Percentiles rank a stretch among this genome's conserved stretches.
These are phyloP conservation scores for Hypoxylon fragiforme DNA, from an alignment of 495 filamentous ascomycete species.

Conservation along the genomic window DNA sequence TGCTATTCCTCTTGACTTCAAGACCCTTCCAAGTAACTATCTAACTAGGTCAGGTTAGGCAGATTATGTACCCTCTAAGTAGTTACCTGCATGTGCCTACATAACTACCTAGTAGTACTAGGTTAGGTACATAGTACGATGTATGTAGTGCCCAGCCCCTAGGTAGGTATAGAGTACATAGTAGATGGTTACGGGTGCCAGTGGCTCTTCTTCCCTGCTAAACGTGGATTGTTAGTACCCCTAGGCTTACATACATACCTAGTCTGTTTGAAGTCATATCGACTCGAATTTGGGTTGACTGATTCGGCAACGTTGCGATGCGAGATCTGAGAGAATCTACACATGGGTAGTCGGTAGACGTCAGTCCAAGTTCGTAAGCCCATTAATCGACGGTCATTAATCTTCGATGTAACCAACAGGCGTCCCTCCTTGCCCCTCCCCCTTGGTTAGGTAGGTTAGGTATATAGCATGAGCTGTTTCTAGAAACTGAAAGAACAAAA, in stretches of 20 bases:
- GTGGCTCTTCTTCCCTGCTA: constrained; percentile 7
- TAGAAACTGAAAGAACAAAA: constrained; percentile 26
- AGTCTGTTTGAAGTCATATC: too few relatives aligned
- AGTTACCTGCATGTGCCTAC: too few relatives aligned
- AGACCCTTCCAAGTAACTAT: neutral
- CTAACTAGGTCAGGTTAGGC: too few relatives aligned
- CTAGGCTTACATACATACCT: constrained; percentile 14
- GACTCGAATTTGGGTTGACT: constrained; percentile 18
- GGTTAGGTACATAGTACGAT: too few relatives aligned
- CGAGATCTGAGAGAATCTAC: constrained; percentile 32
- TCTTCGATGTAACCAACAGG: constrained; percentile 28
- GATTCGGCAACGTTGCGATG: constrained; percentile 33
- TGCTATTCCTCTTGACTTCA: neutral
- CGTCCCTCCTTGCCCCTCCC: constrained; percentile 6
- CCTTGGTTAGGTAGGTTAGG: too few relatives aligned
- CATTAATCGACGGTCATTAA: constrained; percentile 16
- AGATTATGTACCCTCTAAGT: too few relatives aligned
- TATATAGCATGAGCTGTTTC: constrained; percentile 20
- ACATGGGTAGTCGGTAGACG: constrained; percentile 22
- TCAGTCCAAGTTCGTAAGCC: constrained; percentile 34
- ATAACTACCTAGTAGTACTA: too few relatives aligned
- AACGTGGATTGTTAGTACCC: constrained; percentile 18
- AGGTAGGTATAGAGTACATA: too few relatives aligned
- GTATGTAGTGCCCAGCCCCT: too few relatives aligned
- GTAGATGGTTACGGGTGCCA: constrained; percentile 1